A percentile compares a stretch with the other conserved stretches of the same genome.
Conservation (phyloP, 257 asterid species). For the Eucommia ulmoides region DNA sequence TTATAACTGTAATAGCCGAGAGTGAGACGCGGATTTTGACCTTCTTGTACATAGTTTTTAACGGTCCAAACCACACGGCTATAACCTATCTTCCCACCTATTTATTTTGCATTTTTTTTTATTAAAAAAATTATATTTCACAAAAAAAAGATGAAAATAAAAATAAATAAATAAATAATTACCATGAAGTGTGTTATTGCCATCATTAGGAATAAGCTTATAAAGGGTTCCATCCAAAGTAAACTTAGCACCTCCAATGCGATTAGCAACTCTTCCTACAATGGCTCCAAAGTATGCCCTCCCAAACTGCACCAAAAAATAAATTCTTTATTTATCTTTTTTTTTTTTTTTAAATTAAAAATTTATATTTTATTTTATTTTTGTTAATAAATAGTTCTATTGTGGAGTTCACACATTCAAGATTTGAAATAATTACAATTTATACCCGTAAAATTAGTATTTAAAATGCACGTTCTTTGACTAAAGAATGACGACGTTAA, state of each 20-base stretch:
- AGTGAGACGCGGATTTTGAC: conserved; percentile 44
- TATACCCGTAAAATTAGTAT: too few relatives aligned
- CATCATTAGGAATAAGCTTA: conserved; percentile 53
- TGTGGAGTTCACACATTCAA: too few relatives aligned
- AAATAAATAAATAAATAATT: background rate
- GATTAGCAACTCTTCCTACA: conserved; percentile 77
- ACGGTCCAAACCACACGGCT: conserved; percentile 55
- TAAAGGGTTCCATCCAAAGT: conserved; percentile 39
- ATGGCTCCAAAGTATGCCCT: conserved; percentile 66
- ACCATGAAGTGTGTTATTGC: conserved; percentile 92
- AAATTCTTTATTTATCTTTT: too few relatives aligned
- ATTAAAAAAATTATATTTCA: background rate
- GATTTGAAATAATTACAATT: too few relatives aligned
- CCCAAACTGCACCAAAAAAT: conserved; percentile 47
- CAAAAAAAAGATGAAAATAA: background rate
- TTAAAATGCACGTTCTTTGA: too few relatives aligned
- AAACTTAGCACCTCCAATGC: conserved; percentile 72
- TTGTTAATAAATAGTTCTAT: too few relatives aligned
- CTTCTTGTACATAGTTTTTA: conserved; percentile 17
- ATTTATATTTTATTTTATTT: too few relatives aligned
- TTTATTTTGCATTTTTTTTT: too few relatives aligned
- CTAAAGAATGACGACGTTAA: too few relatives aligned
- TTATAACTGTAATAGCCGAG: conserved; percentile 53
- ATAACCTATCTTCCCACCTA: conserved; percentile 67
- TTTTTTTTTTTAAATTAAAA: too few relatives aligned